Evolutionary conservation across 1,139 yeast species (phyloP), one percentile per base, ranked within the genome.

Genomic region (Diutina catenulata): DNA sequence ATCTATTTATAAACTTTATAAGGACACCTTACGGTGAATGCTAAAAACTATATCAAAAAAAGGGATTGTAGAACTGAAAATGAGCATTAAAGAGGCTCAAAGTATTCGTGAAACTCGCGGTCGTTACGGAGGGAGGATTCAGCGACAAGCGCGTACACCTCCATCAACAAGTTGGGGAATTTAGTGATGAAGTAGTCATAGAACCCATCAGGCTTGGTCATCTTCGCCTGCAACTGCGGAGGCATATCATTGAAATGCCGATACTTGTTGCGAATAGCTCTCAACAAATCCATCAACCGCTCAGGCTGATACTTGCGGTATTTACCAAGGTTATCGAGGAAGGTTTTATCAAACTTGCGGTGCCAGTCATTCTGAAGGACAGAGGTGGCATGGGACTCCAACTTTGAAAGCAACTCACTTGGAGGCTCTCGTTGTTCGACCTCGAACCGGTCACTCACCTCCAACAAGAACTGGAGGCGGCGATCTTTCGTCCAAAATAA

Each of bases 171-270:
- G 40, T 70, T 67, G 1, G 99, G 98, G 52, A 88, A 91, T 50
- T 76, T 71, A 25, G 58, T 53, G 37, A 76, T 74, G 57, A 86
- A 91, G 53, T 82, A 91, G 37, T 62, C 58, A 56, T 86, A 80
- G 54, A 83, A 91, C 2, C 94, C 95, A 40, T 74, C 75, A 0
- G 97, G 96, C 0, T 93, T 81, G 18, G 84, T 80, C 76, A 91
- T 81, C 41, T 73, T 45, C 49, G 56, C 23, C 62, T 72, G 59
- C 40, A 88, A 61, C 16, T 62, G 68, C 5, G 62, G 66, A 1
- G 96, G 95, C 56, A 88, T 62, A 52, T 93, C 98, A 57, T 86
- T 86, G 56, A 73, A 91, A 56, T 91, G 99, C 55, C 86, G 95
- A 53, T 82, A 78, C 55, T 91, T 91, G 62, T 91, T 91, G 47